phyloP scores from a whole-genome alignment of 2,329 filamentous ascomycete genomes.

The Exophiala alcalophila region DNA sequence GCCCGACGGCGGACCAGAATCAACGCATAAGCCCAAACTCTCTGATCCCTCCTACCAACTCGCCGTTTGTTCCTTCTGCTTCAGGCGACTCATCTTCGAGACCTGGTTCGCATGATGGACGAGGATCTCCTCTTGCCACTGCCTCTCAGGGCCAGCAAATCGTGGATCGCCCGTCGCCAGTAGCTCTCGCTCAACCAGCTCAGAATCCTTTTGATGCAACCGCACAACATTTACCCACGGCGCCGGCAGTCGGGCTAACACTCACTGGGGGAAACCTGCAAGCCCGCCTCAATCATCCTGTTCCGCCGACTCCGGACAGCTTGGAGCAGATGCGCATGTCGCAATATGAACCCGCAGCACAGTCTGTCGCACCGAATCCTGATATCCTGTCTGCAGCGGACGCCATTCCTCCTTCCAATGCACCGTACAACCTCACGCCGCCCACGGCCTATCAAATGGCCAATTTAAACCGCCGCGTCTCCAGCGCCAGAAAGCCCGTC shows the following conservation, averaged over 20 bases:
- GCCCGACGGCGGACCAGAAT: neutral
- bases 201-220: slow-evolving; percentile 1
- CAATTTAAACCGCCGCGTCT: slow-evolving; percentile 23
- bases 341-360: slow-evolving; percentile 4
- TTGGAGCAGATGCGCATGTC: slow-evolving; percentile 12
- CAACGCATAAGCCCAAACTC: slow-evolving; percentile 5
- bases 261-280: slow-evolving; percentile 34
- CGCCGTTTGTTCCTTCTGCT: slow-evolving; percentile 7
- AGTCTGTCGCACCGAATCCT: slow-evolving; percentile 1
- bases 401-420: neutral
- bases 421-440: slow-evolving; percentile 8
- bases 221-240: slow-evolving; percentile 6
- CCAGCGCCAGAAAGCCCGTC: slow-evolving; percentile 14
- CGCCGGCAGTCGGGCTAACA: slow-evolving; percentile 26
- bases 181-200: slow-evolving; percentile 7
- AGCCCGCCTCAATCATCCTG: slow-evolving; percentile 34
- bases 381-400: neutral
- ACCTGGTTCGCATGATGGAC: slow-evolving; percentile 22
- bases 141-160: slow-evolving; percentile 12
- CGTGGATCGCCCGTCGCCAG: slow-evolving; percentile 15
- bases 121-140: slow-evolving; percentile 15
- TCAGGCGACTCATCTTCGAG: slow-evolving; percentile 18
- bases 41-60: neutral
- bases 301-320: slow-evolving; percentile 31
- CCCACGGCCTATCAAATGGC: slow-evolving; percentile 26